phyloP scores from a whole-genome alignment of 1,284 basidiomycete species.

The Tilletia horrida region DNA sequence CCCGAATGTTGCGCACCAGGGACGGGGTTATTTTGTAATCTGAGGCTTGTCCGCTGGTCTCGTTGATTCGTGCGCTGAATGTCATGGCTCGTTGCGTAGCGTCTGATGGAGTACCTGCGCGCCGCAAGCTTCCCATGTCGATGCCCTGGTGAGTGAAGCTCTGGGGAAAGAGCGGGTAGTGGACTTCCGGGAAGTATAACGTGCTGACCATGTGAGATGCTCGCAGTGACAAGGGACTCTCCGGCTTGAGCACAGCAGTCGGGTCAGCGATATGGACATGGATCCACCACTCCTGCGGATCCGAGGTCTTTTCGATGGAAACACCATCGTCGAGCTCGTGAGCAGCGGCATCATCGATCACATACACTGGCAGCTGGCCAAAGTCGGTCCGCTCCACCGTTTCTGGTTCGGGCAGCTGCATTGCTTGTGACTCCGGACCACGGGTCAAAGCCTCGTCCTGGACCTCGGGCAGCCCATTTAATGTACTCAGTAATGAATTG shows the following conservation, averaged over 20 bases:
- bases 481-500: too few species aligned
- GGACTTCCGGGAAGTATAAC: constrained; percentile 43
- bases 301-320: constrained; percentile 63
- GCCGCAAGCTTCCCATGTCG: constrained; percentile 23
- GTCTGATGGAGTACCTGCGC: constrained; percentile 54
- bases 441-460: too few species aligned
- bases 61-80: constrained; percentile 73
- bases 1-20: constrained; percentile 67
- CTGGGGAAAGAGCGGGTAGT: constrained; percentile 60
- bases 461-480: too few species aligned
- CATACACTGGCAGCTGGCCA: constrained; percentile 74
- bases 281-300: constrained; percentile 65
- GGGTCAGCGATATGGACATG: constrained; percentile 94
- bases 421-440: too few species aligned
- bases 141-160: constrained; percentile 46
- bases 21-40: constrained; percentile 72
- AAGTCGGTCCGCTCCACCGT: constrained; percentile 66
- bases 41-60: constrained; percentile 63
- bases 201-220: constrained; percentile 36
- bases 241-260: constrained; percentile 70
- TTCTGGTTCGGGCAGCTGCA: constrained; percentile 19
- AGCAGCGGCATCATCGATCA: constrained; percentile 79
- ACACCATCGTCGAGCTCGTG: constrained; percentile 92
- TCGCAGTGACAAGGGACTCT: constrained; percentile 60
- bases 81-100: constrained; percentile 64